Evolutionary conservation across 371 early-diverging fungal species (phyloP).

Genomic region (Mortierella sp.): DNA sequence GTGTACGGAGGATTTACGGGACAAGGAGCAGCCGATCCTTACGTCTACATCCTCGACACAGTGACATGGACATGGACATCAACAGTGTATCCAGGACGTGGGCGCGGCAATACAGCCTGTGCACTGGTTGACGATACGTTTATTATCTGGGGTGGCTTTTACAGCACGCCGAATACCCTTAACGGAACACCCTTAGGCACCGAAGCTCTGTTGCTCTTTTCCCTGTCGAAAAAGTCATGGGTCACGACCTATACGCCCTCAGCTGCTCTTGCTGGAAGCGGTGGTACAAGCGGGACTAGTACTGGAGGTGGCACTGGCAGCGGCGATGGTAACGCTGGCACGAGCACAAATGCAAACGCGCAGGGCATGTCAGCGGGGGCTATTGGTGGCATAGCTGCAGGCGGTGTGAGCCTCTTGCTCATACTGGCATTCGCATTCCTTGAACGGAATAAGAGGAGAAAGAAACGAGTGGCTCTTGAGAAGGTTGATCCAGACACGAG

Average conservation of each 20-base stretch:
- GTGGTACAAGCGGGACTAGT: background rate
- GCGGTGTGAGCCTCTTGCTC: slow-evolving; percentile 3
- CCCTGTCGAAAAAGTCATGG: slow-evolving; percentile 18
- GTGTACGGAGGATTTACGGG: slow-evolving; percentile 38
- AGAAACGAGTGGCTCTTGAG: background rate
- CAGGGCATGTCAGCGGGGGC: slow-evolving; percentile 16
- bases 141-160: slow-evolving; percentile 46
- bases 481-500: background rate
- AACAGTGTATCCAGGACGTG: slow-evolving; percentile 6
- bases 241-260: slow-evolving; percentile 38
- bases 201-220: slow-evolving; percentile 31
- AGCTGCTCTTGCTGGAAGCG: slow-evolving; percentile 1
- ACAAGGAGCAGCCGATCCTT: slow-evolving; percentile 13
- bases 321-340: background rate
- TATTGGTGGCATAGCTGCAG: slow-evolving; percentile 29
- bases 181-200: slow-evolving; percentile 14
- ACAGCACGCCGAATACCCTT: slow-evolving; percentile 13
- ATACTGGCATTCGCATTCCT: background rate
- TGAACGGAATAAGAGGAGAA: slow-evolving; percentile 6
- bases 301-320: background rate
- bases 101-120: slow-evolving; percentile 43
- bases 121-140: slow-evolving; percentile 32
- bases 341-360: background rate
- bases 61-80: slow-evolving; percentile 42
- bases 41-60: slow-evolving; percentile 34